Base-by-base conservation (phyloP, 108 stramenopile species). In the Conticribra weissflogii region DNA sequence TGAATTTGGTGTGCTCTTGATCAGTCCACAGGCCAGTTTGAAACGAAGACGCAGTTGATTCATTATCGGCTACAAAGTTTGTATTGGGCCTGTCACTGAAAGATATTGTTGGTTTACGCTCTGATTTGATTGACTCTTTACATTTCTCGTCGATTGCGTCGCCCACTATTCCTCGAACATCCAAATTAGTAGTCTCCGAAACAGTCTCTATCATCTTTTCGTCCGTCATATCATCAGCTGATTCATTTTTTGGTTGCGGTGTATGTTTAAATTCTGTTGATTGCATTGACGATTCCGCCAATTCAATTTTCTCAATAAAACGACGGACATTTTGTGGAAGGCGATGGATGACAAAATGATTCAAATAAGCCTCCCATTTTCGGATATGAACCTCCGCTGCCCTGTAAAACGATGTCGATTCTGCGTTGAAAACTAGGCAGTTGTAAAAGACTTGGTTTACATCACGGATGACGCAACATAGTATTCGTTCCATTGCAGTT, bases 361-460 rank as follows among this genome's bases (percentile, higher is more conserved):
- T 53, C 18, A 70, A 78, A 57, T 51, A 78, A 30, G 76, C 76
- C 24, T 56, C 56, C 76, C 76, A 78, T 41, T 78, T 78, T n/a
- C 56, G 55, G 14, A 61, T 21, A 61, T 78, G 76, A 44, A 63
- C 49, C 25, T 70, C 51, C 32, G 63, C 76, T 18, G 68, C 63
- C 32, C 76, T 50, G 23, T 47, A 59, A 12, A 78, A 54, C 3
- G 76, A 64, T 7, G 59, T 59, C 2, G 63, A 63, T 29, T 66
- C 63, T 28, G 61, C 50, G 62, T 78, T 78, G 51, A 54, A 78
- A 22, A 61, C 19, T 21, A 46, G 50, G 31, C 76, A 78, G 46
- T 78, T 78, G 52, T 64, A 44, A 52, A 63, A 52, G 14, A 78
- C 76, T 4, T 61, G 68, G 34, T 78, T 68, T 23, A 78, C 36